Evolutionary conservation across 2,329 filamentous ascomycete species (phyloP), one percentile per base, ranked within the genome.

Genomic region (Fusarium verticillioides): DNA sequence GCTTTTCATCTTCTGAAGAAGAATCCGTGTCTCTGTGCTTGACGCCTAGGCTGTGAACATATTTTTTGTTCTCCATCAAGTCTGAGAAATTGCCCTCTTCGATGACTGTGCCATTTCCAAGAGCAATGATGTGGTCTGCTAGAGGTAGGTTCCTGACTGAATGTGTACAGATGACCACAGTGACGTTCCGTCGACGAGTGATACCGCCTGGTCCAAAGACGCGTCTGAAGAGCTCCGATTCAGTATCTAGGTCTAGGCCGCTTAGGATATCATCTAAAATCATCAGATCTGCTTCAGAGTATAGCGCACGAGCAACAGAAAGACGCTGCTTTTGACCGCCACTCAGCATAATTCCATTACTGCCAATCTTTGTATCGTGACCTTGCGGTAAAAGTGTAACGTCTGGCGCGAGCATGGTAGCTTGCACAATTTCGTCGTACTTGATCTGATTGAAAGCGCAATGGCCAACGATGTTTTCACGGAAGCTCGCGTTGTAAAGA

Each of bases 261-360:
- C 84, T 84, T 12, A 87, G 80, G 1, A 82, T 75, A 39, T 88
- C 85, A 65, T 88, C 86, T 10, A 87, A 75, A 2, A 88, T 69
- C 40, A 85, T 69, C 36, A 86, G 74, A 18, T 84, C 72, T 1
- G 79, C 77, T 16, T 79, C 75, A 2, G 82, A 79, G 69, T 86
- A 88, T 0, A 87, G 67, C 1, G 86, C 86, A 1, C 86, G 79
- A 0, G 86, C 86, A 5, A 87, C 76, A 23, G 77, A 76, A 1
- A 82, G 73, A 4, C 82, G 78, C 7, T 83, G 79, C 49, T 77
- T 77, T 66, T 86, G 84, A 0, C 85, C 85, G 2, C 85, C 85
- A 16, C 82, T 84, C 1, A 86, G 67, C 23, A 80, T 81, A n/a
- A 85, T 81, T 0, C 84, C 84, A 23, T 82, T 81, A 50, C 80